Base-by-base conservation (phyloP, 1,284 basidiomycete species). In the Volvariella surrecta region DNA sequence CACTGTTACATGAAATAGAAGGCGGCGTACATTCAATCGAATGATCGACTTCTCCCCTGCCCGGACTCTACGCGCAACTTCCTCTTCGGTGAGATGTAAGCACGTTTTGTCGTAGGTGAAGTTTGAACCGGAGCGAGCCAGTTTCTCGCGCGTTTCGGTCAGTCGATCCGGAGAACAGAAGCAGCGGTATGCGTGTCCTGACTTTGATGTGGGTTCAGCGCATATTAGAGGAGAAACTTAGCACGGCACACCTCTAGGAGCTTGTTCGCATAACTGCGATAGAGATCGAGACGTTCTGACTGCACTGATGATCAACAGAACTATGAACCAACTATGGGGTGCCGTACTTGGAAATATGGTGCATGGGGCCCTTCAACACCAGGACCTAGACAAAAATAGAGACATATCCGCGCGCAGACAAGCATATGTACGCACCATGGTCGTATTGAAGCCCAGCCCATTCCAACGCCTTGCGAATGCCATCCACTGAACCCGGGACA, bases 381-480 rank as follows among this genome's bases (percentile, higher is more conserved):
- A 1, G 90, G 89, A 41, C 90, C 89, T 90, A 48, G 37, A 30
- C 32, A 34, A 44, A 20, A 11, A 10, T 31, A 18, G 16, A n/a
- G n/a, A n/a, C n/a, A n/a, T n/a, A n/a, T 7, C 3, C 39, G 18
- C 11, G 39, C 22, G 18, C 19, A 32, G 6, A 32, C 35, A 21
- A 20, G 38, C n/a, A 17, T 8, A 30, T 16, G 34, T 13, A 55
- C 64, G 46, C 49, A 84, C 95, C 95, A 66, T 88, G 89, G 59
- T 98, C 92, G 59, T 89, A 96, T 3, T 89, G 73, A 20, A 99
- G 63, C 2, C 92, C 90, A n/a, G 93, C 89, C 96, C 96, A 99
- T 21, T 80, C 74, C 39, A 99, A 66, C 1, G 84, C 82, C 13
- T 71, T 68, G 46, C 81, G 68, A 40, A 98, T 82, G 2, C 82